Conservation (phyloP, 148 eudicot genomes). For the Cornus suecica region DNA sequence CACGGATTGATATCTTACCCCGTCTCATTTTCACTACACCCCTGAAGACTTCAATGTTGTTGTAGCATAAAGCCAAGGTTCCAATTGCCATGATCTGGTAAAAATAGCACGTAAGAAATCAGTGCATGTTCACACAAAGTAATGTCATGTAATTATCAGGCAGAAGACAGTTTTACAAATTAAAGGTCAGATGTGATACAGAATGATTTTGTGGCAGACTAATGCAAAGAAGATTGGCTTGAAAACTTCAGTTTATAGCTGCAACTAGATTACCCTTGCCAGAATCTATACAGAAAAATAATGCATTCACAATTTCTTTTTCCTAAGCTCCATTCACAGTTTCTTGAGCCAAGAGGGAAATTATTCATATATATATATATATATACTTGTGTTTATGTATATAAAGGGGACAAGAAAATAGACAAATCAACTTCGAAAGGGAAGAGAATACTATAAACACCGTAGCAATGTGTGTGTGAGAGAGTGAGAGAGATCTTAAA, state of each 20-base stretch:
- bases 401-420: no score
- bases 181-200: background rate
- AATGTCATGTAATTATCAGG: slow-evolving; percentile 1
- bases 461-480: no score
- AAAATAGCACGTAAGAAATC: slow-evolving; percentile 23
- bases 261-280: background rate
- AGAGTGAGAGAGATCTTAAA: no score
- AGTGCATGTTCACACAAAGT: slow-evolving; percentile 13
- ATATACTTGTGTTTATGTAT: no score
- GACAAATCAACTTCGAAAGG: background rate
- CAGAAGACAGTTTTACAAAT: no score
- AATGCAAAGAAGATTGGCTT: background rate
- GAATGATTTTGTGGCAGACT: background rate
- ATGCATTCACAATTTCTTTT: background rate
- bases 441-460: background rate
- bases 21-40: slow-evolving; percentile 94
- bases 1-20: slow-evolving; percentile 30
- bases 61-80: slow-evolving; percentile 84
- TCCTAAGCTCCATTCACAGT: no score
- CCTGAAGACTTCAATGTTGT: slow-evolving; percentile 85
- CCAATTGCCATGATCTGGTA: slow-evolving; percentile 83
- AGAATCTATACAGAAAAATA: background rate
- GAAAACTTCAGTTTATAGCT: background rate
- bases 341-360: no score
- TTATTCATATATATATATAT: no score